phyloP scores from a whole-genome alignment of 148 eudicot species.

The Amaranthus palmeri region DNA sequence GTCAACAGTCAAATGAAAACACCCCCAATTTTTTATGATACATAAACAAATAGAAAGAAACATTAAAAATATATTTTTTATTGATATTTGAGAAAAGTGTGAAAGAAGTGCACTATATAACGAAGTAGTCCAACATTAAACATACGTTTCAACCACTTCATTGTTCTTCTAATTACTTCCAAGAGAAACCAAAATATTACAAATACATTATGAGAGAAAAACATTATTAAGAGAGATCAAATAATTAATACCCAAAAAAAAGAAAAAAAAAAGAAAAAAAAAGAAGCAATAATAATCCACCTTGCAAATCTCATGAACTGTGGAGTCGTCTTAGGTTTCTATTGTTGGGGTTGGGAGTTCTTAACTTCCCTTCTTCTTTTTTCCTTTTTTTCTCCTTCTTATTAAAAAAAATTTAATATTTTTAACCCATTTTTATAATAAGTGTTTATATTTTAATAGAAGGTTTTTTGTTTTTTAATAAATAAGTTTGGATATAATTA shows the following conservation, averaged over 20 bases:
- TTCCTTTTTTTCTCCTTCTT: constrained; percentile 20
- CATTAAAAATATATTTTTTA: too few relatives aligned
- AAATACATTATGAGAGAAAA: neutral
- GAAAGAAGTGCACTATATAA: neutral
- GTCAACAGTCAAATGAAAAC: too few relatives aligned
- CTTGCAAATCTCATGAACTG: constrained; percentile 78
- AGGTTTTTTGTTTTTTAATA: too few relatives aligned
- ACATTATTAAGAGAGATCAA: neutral
- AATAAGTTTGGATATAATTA: neutral
- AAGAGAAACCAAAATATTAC: neutral
- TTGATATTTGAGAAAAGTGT: neutral
- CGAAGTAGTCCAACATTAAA: constrained; percentile 3
- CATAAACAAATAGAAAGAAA: too few relatives aligned
- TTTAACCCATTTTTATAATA: neutral
- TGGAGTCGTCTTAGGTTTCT: constrained; percentile 74
- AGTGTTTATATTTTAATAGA: neutral
- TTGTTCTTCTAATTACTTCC: constrained; percentile 15
- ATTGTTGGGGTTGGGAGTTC: constrained; percentile 84
- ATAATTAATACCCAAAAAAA: neutral
- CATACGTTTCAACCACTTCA: constrained; percentile 21
- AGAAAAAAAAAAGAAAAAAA: constrained; percentile 6
- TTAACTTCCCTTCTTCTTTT: constrained; percentile 89
- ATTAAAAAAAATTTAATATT: neutral
- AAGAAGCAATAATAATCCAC: neutral
- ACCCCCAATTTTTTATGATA: too few relatives aligned